phyloP scores from a whole-genome alignment of 768 basidiomycete species.

The Cystobasidium onofrii region DNA sequence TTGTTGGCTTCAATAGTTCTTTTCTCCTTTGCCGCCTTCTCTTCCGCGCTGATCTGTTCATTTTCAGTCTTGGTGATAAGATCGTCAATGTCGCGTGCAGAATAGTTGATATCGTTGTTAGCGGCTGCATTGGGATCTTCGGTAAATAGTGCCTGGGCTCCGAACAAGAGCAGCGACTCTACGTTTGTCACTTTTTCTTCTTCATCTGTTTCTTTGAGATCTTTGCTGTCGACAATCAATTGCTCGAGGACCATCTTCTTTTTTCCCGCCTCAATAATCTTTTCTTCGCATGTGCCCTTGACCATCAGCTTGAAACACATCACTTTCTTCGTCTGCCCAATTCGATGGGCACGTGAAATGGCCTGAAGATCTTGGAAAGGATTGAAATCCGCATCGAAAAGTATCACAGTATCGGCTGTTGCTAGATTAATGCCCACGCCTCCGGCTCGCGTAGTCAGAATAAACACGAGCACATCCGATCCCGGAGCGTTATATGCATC shows the following conservation, averaged over 20 bases:
- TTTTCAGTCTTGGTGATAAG: constrained; percentile 77
- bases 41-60: constrained; percentile 54
- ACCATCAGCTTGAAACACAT: constrained; percentile 94
- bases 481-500: constrained; percentile 82
- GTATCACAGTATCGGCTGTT: constrained; percentile 86
- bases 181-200: constrained; percentile 72
- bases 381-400: constrained; percentile 95
- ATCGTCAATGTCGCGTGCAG: constrained; percentile 71
- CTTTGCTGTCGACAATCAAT: constrained; percentile 35
- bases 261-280: constrained; percentile 39
- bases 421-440: constrained; percentile 64
- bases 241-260: constrained; percentile 59
- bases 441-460: constrained; percentile 33
- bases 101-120: constrained; percentile 54
- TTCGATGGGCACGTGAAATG: constrained; percentile 87
- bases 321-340: constrained; percentile 87
- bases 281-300: constrained; percentile 64
- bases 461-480: constrained; percentile 58
- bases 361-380: constrained; percentile 78
- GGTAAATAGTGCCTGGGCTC: constrained; percentile 76
- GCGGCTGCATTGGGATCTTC: constrained; percentile 50
- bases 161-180: constrained; percentile 79
- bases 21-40: constrained; percentile 43
- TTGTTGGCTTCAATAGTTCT: constrained; percentile 25
- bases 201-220: constrained; percentile 68